Evolutionary conservation across 495 filamentous ascomycete species (phyloP).

Genomic region (Cercophora newfieldiana): DNA sequence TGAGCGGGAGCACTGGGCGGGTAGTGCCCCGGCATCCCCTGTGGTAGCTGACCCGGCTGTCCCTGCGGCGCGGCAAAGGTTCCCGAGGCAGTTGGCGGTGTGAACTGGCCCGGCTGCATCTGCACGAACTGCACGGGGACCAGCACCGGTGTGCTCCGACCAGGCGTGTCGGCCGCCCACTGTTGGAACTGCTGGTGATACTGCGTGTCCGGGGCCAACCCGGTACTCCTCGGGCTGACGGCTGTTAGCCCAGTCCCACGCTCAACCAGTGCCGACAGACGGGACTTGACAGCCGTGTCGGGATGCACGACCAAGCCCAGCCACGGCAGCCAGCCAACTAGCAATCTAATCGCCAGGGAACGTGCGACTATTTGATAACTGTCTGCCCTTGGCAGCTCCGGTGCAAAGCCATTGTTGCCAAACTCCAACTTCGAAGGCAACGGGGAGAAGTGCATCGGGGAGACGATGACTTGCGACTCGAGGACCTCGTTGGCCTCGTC

Average conservation of each 20-base stretch:
- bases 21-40: background rate
- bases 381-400: slow-evolving; percentile 9
- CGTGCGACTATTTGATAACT: slow-evolving; percentile 19
- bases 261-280: slow-evolving; percentile 13
- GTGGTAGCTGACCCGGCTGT: background rate
- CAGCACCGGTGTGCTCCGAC: background rate
- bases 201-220: background rate
- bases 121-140: background rate
- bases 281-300: slow-evolving; percentile 3
- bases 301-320: slow-evolving; percentile 31
- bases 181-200: background rate
- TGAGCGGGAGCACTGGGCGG: background rate
- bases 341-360: slow-evolving; percentile 21
- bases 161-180: background rate
- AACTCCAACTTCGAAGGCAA: background rate
- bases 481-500: slow-evolving; percentile 9
- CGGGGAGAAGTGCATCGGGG: background rate
- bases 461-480: slow-evolving; percentile 6
- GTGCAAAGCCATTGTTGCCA: background rate
- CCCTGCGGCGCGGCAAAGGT: background rate
- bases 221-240: background rate
- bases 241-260: slow-evolving; percentile 27
- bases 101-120: background rate
- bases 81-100: background rate
- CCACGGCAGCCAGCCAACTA: slow-evolving; percentile 29